phyloP scores from a whole-genome alignment of 2,329 filamentous ascomycete species.

The Fonsecaea multimorphosa region DNA sequence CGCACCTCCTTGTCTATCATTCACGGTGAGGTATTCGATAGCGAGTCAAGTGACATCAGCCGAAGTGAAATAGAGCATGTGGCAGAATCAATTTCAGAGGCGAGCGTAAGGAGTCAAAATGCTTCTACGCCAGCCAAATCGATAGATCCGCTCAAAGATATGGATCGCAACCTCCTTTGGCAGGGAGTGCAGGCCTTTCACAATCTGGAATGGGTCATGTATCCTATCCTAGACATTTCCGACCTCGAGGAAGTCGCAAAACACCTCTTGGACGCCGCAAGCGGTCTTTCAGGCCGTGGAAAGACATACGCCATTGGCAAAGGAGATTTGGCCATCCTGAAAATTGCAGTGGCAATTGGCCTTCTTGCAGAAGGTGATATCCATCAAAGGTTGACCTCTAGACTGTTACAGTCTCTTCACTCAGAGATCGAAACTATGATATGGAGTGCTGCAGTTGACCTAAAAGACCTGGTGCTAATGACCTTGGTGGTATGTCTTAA shows the following conservation, averaged over 20 bases:
- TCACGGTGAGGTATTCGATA: conserved; percentile 14
- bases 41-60: conserved; percentile 21
- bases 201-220: conserved; percentile 14
- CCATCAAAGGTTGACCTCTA: conserved; percentile 14
- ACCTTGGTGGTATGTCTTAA: conserved; percentile 13
- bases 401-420: conserved; percentile 11
- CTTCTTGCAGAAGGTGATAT: conserved; percentile 16
- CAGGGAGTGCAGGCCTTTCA: conserved; percentile 7
- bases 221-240: conserved; percentile 16
- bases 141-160: not conserved
- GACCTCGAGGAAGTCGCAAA: not conserved
- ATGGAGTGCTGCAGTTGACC: conserved; percentile 15
- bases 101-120: not conserved
- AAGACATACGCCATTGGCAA: conserved; percentile 1
- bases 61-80: conserved; percentile 8
- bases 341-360: conserved; percentile 15
- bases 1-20: conserved; percentile 16
- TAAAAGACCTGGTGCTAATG: conserved; percentile 18
- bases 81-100: not conserved
- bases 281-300: not conserved
- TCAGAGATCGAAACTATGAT: conserved; percentile 17
- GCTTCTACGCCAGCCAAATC: not conserved
- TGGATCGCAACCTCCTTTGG: not conserved
- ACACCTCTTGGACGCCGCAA: not conserved
- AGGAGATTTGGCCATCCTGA: conserved; percentile 17